Evolutionary conservation across 2,329 filamentous ascomycete genomes (phyloP).

Genomic region (Colletotrichum sp.): DNA sequence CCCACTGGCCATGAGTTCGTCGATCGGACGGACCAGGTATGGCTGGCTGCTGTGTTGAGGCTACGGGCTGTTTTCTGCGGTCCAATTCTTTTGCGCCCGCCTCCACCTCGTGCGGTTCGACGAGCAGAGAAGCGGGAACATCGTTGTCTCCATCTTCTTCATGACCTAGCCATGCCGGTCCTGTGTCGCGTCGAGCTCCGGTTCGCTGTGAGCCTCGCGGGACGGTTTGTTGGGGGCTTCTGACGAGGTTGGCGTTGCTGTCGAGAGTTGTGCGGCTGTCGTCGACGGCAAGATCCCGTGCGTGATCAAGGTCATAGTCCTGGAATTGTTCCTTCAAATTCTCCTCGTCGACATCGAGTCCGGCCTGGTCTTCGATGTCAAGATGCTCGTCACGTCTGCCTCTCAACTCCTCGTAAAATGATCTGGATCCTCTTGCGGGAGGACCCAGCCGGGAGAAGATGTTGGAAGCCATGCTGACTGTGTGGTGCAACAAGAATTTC

Average conservation of each 20-base stretch:
- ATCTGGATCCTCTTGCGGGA: constrained; percentile 36
- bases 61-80: neutral
- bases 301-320: constrained; percentile 52
- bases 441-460: constrained; percentile 50
- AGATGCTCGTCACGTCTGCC: constrained; percentile 39
- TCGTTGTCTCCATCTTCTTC: constrained; percentile 64
- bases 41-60: constrained; percentile 16
- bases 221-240: neutral
- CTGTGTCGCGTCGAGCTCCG: constrained; percentile 17
- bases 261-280: constrained; percentile 52
- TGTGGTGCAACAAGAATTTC: neutral
- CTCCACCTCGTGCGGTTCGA: constrained; percentile 51
- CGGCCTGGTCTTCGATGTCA: constrained; percentile 47
- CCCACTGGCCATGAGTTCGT: constrained; percentile 58
- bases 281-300: constrained; percentile 44
- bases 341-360: constrained; percentile 55
- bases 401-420: constrained; percentile 57
- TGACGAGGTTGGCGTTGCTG: constrained; percentile 31
- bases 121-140: constrained; percentile 66
- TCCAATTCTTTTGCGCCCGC: neutral
- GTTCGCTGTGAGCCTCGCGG: neutral
- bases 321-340: constrained; percentile 57
- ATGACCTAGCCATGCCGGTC: constrained; percentile 33
- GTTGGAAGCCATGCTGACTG: constrained; percentile 48
- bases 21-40: constrained; percentile 48